These are phyloP conservation scores for Trifolium pratense DNA, from an alignment of 306 rosid genomes.

Conservation along the genomic window DNA sequence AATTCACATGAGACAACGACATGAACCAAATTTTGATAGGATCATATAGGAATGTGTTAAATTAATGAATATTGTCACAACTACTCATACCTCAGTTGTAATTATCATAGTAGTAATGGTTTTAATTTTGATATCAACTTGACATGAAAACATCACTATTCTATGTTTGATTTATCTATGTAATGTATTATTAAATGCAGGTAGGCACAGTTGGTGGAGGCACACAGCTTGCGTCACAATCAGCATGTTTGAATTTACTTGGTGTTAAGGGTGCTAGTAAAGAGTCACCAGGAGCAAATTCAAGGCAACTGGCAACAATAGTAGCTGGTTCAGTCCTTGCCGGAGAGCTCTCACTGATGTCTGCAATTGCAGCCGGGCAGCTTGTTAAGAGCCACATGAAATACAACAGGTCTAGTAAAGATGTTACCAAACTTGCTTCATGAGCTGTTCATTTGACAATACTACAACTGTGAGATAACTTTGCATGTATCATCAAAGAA, in stretches of 20 bases:
- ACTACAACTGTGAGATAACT: not conserved
- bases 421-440: constrained; percentile 53
- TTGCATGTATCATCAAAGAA: constrained; percentile 6
- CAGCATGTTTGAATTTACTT: constrained; percentile 87
- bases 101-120: not conserved
- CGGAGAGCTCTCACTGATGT: constrained; percentile 91
- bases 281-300: constrained; percentile 75
- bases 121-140: not conserved
- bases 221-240: constrained; percentile 91
- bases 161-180: constrained; percentile 1
- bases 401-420: constrained; percentile 84
- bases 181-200: constrained; percentile 40
- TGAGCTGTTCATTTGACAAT: constrained; percentile 29
- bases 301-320: constrained; percentile 71
- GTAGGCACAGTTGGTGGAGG: constrained; percentile 99
- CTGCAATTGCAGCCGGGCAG: constrained; percentile 92
- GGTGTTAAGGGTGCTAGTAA: constrained; percentile 91
- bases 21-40: not conserved
- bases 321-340: constrained; percentile 94
- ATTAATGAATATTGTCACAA: not conserved
- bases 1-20: no score
- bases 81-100: not conserved
- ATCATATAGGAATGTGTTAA: not conserved
- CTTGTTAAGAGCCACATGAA: constrained; percentile 93
- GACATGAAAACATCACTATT: not conserved